Percentiles rank a stretch among this genome's conserved stretches.
phyloP scores from a whole-genome alignment of 2,329 filamentous ascomycete species.

The Fusarium aywerte region DNA sequence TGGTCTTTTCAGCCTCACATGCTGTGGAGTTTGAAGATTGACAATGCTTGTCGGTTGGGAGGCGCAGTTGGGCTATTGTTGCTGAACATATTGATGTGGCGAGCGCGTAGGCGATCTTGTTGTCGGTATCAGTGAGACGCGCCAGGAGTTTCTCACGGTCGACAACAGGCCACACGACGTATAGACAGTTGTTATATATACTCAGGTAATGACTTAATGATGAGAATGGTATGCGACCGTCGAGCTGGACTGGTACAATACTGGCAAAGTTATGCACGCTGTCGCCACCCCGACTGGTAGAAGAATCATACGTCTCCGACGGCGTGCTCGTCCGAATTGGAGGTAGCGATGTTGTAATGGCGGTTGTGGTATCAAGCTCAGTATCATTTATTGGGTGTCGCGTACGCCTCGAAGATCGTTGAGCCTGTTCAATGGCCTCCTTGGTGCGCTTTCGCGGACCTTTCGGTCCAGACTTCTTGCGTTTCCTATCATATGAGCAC shows the following conservation, averaged over 20 bases:
- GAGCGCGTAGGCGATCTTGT: slow-evolving; percentile 18
- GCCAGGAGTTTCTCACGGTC: not conserved
- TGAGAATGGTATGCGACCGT: slow-evolving; percentile 1
- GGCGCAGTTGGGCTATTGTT: slow-evolving; percentile 21
- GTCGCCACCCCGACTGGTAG: not conserved
- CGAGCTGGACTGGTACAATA: not conserved
- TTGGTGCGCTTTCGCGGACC: slow-evolving; percentile 28
- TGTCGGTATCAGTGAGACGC: not conserved
- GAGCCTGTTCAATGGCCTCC: slow-evolving; percentile 17
- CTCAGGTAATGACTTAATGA: slow-evolving; percentile 14
- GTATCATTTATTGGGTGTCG: not conserved
- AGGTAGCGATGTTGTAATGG: not conserved
- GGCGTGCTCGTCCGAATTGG: not conserved
- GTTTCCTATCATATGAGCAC: slow-evolving; percentile 23
- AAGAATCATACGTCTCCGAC: not conserved
- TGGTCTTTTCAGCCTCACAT: slow-evolving; percentile 12
- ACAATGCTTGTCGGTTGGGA: not conserved
- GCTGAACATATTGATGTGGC: slow-evolving; percentile 23
- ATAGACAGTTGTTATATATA: slow-evolving; percentile 10
- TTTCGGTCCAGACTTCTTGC: slow-evolving; percentile 25
- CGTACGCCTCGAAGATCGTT: not conserved
- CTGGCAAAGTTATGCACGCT: not conserved
- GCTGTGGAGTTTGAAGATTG: not conserved
- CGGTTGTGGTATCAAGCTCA: not conserved
- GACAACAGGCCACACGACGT: slow-evolving; percentile 20